Evolutionary conservation across 345 rosid genomes (phyloP).

Genomic region (Aethionema arabicum): DNA sequence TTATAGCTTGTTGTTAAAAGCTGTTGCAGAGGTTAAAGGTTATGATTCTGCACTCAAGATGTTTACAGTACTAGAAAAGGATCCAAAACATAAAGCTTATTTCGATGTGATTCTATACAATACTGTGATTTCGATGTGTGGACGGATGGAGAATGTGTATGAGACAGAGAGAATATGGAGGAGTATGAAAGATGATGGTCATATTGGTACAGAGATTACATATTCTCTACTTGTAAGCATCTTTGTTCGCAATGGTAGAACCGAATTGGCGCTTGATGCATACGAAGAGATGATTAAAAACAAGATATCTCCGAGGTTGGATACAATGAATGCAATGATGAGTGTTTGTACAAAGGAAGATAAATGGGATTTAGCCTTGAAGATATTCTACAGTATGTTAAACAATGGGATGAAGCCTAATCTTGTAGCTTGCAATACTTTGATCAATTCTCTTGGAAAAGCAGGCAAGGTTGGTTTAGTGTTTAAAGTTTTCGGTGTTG

Average conservation of each 20-base stretch:
- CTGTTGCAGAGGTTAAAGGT: conserved; percentile 52
- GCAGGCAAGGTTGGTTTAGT: conserved; percentile 59
- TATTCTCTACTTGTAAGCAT: conserved; percentile 63
- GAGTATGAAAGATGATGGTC: conserved; percentile 56
- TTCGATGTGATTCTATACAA: conserved; percentile 74
- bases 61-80: conserved; percentile 52
- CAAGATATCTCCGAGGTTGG: conserved; percentile 48
- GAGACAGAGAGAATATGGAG: conserved; percentile 65
- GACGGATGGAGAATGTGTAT: conserved; percentile 49
- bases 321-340: conserved; percentile 60
- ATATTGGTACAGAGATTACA: conserved; percentile 58
- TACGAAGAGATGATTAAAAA: conserved; percentile 62
- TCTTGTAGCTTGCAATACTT: conserved; percentile 61
- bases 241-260: conserved; percentile 62
- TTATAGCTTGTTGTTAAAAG: conserved; percentile 67
- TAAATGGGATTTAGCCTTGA: conserved; percentile 56
- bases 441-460: conserved; percentile 69
- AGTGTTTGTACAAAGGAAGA: conserved; percentile 63
- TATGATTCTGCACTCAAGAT: conserved; percentile 53
- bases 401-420: conserved; percentile 53
- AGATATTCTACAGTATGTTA: conserved; percentile 54
- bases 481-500: conserved; percentile 50
- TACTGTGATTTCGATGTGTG: conserved; percentile 70
- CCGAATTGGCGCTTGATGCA: conserved; percentile 66
- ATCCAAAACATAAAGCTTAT: conserved; percentile 32